Evolutionary conservation across 495 filamentous ascomycete genomes (phyloP).

Genomic region (Rhizodiscina lignyota): DNA sequence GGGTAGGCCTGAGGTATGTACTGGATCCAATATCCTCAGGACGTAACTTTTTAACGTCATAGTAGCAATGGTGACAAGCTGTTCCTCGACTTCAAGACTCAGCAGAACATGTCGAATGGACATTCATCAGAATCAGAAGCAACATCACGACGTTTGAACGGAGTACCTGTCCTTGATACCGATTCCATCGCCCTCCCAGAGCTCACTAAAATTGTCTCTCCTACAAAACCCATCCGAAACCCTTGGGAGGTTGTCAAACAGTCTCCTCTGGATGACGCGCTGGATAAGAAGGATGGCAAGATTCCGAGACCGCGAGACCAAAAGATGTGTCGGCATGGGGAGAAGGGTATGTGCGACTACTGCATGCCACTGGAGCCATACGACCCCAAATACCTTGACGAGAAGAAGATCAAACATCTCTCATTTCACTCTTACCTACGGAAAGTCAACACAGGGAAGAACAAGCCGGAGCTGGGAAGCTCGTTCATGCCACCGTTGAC

Average conservation of each 20-base stretch:
- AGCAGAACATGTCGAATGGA: constrained; percentile 32
- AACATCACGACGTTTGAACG: constrained; percentile 59
- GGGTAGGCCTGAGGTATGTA: constrained; percentile 52
- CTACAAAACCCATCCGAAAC: constrained; percentile 52
- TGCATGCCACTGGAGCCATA: constrained; percentile 98
- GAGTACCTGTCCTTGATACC: constrained; percentile 52
- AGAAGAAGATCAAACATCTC: constrained; percentile 96
- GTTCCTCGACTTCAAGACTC: constrained; percentile 60
- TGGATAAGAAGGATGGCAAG: constrained; percentile 89
- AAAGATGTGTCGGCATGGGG: constrained; percentile 90
- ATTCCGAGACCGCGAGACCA: constrained; percentile 58
- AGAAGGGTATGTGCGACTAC: constrained; percentile 98
- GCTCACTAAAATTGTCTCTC: constrained; percentile 31
- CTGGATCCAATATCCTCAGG: background rate
- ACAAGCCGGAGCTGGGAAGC: constrained; percentile 76
- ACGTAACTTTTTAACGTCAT: background rate
- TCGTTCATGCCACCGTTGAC: constrained; percentile 93
- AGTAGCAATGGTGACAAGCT: constrained; percentile 86
- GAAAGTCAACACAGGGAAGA: constrained; percentile 89
- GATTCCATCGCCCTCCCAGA: constrained; percentile 48
- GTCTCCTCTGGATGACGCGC: constrained; percentile 62
- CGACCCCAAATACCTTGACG: constrained; percentile 64
- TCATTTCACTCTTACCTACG: constrained; percentile 91
- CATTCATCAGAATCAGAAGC: constrained; percentile 24
- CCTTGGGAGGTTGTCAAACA: constrained; percentile 89